Conservation (phyloP, 1,139 yeast species). For the Debaryomyces coudertii region DNA sequence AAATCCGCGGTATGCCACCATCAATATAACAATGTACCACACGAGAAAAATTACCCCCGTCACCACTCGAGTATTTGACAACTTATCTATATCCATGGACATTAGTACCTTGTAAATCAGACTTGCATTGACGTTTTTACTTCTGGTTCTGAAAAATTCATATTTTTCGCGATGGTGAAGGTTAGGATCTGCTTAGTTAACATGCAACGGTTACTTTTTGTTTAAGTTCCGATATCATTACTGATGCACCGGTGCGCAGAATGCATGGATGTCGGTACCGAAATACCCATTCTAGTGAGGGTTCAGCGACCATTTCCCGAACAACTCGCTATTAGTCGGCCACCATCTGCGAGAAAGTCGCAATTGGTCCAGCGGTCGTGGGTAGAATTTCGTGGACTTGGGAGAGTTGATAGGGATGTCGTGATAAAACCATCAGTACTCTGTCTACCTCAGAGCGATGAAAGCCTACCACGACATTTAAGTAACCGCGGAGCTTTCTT, state of each 20-base stretch:
- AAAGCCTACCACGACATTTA: background rate
- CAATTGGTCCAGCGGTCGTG: too few relatives aligned
- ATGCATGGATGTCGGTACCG: background rate
- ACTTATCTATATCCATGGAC: background rate
- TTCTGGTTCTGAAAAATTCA: conserved; percentile 1
- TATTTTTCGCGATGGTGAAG: conserved; percentile 1
- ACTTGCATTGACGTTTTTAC: background rate
- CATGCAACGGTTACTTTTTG: background rate
- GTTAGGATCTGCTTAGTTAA: background rate
- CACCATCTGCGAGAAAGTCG: too few relatives aligned
- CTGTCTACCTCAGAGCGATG: background rate
- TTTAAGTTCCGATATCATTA: background rate
- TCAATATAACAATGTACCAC: conserved; percentile 50
- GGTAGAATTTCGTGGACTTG: too few relatives aligned
- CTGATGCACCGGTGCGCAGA: background rate
- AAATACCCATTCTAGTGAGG: background rate
- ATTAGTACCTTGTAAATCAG: background rate
- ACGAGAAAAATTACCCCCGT: conserved; percentile 26
- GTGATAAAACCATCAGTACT: background rate
- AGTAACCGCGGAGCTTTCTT: background rate
- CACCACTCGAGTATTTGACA: conserved; percentile 10
- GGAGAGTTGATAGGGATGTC: too few relatives aligned
- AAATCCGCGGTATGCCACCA: conserved; percentile 52
- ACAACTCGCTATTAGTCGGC: too few relatives aligned
- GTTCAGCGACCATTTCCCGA: background rate